A percentile compares a stretch with the other conserved stretches of the same genome.
These are phyloP conservation scores for Cairneyella variabilis DNA, from an alignment of 495 filamentous ascomycete genomes.

Conservation along the genomic window DNA sequence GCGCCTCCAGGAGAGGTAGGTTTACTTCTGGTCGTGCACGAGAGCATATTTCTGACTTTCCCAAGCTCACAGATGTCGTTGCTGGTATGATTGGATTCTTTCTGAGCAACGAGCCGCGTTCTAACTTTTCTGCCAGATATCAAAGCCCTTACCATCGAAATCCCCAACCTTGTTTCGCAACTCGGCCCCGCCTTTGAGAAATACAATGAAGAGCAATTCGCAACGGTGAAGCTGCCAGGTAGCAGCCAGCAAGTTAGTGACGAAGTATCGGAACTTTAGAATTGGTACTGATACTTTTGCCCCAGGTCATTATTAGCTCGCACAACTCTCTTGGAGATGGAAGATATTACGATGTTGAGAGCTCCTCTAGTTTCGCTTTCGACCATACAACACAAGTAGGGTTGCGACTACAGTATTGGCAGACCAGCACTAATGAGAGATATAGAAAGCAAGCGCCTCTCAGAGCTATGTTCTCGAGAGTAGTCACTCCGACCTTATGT, in stretches of 20 bases:
- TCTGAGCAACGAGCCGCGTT: constrained; percentile 5
- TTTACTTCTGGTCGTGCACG: constrained; percentile 5
- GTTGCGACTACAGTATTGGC: not conserved
- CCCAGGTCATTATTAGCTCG: constrained; percentile 77
- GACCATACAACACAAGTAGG: constrained; percentile 77
- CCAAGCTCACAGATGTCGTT: constrained; percentile 83
- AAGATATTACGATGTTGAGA: constrained; percentile 86
- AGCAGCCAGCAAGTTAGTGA: constrained; percentile 64
- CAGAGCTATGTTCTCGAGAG: constrained; percentile 83
- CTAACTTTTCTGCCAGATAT: constrained; percentile 78
- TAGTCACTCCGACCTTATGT: constrained; percentile 76
- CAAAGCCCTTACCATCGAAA: constrained; percentile 75
- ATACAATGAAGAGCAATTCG: constrained; percentile 94
- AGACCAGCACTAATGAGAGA: constrained; percentile 10
- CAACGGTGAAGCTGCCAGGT: constrained; percentile 83
- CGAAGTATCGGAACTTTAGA: not conserved
- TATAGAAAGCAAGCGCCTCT: constrained; percentile 76
- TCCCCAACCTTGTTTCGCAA: constrained; percentile 59
- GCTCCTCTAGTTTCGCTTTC: constrained; percentile 78
- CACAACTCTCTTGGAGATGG: constrained; percentile 75
- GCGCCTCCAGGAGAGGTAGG: constrained; percentile 96
- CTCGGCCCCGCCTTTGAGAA: constrained; percentile 82
- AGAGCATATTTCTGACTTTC: constrained; percentile 22
- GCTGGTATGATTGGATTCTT: constrained; percentile 58
- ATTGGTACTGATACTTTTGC: constrained; percentile 5